Evolutionary conservation across 2,329 filamentous ascomycete species (phyloP).

Genomic region (Aspergillus luchuensis): DNA sequence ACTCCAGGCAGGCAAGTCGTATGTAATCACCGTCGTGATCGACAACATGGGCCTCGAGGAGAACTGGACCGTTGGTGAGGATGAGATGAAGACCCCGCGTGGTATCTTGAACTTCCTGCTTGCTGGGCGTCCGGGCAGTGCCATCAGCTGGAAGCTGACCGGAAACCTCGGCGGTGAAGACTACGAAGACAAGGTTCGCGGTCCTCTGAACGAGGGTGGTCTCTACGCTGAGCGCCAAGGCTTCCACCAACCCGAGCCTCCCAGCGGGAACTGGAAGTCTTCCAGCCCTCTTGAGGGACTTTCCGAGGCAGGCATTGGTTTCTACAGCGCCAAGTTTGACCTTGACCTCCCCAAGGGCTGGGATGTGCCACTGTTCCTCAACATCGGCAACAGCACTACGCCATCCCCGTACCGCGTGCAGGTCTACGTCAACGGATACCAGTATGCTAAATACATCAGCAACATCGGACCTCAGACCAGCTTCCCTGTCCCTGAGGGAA

Average conservation of each 20-base stretch:
- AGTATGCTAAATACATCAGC: conserved; percentile 68
- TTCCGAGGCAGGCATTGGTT: conserved; percentile 51
- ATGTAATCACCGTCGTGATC: conserved; percentile 69
- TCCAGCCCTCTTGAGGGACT: conserved; percentile 46
- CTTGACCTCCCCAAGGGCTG: conserved; percentile 55
- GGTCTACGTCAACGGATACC: conserved; percentile 75
- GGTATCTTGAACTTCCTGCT: conserved; percentile 54
- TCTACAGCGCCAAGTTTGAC: conserved; percentile 56
- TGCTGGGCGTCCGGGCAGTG: conserved; percentile 38
- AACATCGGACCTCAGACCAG: conserved; percentile 73
- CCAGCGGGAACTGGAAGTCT: conserved; percentile 38
- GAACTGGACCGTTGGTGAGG: conserved; percentile 61
- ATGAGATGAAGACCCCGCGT: conserved; percentile 61
- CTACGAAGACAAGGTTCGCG: conserved; percentile 54
- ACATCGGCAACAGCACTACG: conserved; percentile 49
- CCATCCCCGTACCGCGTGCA: conserved; percentile 64
- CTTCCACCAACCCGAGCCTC: conserved; percentile 56
- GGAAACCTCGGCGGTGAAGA: conserved; percentile 61
- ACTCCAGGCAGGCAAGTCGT: conserved; percentile 53
- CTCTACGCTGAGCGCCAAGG: conserved; percentile 59
- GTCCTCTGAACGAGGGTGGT: conserved; percentile 61
- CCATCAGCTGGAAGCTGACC: conserved; percentile 58
- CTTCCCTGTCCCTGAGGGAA: conserved; percentile 73
- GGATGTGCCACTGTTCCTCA: conserved; percentile 59
- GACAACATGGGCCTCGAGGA: conserved; percentile 74